Conservation (phyloP, 495 filamentous ascomycete genomes). For the Annulohypoxylon maeteangense region DNA sequence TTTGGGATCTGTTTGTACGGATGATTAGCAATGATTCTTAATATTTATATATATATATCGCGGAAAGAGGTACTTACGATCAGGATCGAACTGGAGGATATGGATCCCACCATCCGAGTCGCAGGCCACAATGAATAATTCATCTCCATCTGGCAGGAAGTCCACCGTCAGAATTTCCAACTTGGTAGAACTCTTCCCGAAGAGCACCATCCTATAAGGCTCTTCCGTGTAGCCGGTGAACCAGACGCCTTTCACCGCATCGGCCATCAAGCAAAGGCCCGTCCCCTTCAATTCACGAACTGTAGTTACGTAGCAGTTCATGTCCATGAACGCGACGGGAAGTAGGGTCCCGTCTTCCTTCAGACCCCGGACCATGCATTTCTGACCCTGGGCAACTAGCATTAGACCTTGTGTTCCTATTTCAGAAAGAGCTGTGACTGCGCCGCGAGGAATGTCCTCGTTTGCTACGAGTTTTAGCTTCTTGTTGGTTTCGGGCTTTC, state of each 20-base stretch:
- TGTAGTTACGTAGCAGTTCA: slow-evolving; percentile 88
- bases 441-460: slow-evolving; percentile 87
- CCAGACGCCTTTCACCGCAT: slow-evolving; percentile 93
- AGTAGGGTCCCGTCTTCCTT: slow-evolving; percentile 93
- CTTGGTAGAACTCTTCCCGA: slow-evolving; percentile 80
- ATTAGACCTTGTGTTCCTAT: slow-evolving; percentile 94
- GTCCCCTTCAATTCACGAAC: slow-evolving; percentile 84
- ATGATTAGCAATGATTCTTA: slow-evolving; percentile 38
- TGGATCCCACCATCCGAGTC: slow-evolving; percentile 89
- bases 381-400: slow-evolving; percentile 93
- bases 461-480: slow-evolving; percentile 86
- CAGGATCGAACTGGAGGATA: slow-evolving; percentile 92
- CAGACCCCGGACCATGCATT: slow-evolving; percentile 93
- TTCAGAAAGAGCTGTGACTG: slow-evolving; percentile 87
- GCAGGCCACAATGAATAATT: slow-evolving; percentile 82
- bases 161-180: slow-evolving; percentile 85
- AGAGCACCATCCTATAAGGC: slow-evolving; percentile 93
- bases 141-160: slow-evolving; percentile 86
- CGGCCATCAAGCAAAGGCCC: slow-evolving; percentile 83
- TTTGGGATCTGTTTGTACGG: slow-evolving; percentile 77
- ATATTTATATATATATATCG: not conserved
- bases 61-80: slow-evolving; percentile 61
- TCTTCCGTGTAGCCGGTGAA: slow-evolving; percentile 95
- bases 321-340: slow-evolving; percentile 97
- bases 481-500: slow-evolving; percentile 81